Conservation (phyloP, 2,329 filamentous ascomycete genomes). For the Pseudogymnoascus sp. region DNA sequence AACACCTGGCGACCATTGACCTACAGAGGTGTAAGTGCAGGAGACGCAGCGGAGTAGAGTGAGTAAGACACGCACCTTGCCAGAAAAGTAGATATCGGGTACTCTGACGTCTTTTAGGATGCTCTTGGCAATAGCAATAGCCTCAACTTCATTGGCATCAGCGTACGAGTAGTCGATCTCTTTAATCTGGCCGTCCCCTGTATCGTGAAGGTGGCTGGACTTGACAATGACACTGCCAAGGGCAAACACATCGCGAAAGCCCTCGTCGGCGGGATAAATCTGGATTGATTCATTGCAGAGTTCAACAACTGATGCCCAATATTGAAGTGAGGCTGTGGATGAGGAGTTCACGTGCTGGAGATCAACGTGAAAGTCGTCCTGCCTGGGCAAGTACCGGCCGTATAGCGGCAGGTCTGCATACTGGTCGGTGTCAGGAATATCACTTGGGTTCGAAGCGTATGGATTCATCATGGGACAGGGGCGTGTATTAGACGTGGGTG, state of each 20-base stretch:
- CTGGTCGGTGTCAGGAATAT: slow-evolving; percentile 26
- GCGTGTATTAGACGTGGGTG: no score
- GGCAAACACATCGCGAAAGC: slow-evolving; percentile 35
- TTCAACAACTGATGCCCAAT: slow-evolving; percentile 28
- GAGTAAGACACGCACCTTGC: no score
- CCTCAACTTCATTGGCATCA: slow-evolving; percentile 35
- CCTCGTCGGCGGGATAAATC: slow-evolving; percentile 30
- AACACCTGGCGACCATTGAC: not conserved
- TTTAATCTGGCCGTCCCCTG: slow-evolving; percentile 8
- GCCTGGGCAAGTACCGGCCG: slow-evolving; percentile 26
- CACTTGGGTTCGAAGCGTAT: slow-evolving; percentile 24
- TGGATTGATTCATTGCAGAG: slow-evolving; percentile 25
- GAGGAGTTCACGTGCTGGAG: slow-evolving; percentile 21
- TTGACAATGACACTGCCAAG: slow-evolving; percentile 35
- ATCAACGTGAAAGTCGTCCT: slow-evolving; percentile 24
- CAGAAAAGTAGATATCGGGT: slow-evolving; percentile 33
- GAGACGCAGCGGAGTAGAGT: no score
- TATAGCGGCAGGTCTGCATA: slow-evolving; percentile 28
- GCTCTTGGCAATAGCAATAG: slow-evolving; percentile 27
- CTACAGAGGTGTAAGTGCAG: not conserved
- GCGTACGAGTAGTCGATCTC: slow-evolving; percentile 32
- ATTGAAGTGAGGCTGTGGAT: slow-evolving; percentile 23
- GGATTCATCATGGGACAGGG: slow-evolving; percentile 23
- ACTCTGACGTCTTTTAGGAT: slow-evolving; percentile 27
- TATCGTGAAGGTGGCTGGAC: slow-evolving; percentile 29